Evolutionary conservation across 2,329 filamentous ascomycete species (phyloP), one percentile per base, ranked within the genome.

Genomic region (Fusarium nelsonii): DNA sequence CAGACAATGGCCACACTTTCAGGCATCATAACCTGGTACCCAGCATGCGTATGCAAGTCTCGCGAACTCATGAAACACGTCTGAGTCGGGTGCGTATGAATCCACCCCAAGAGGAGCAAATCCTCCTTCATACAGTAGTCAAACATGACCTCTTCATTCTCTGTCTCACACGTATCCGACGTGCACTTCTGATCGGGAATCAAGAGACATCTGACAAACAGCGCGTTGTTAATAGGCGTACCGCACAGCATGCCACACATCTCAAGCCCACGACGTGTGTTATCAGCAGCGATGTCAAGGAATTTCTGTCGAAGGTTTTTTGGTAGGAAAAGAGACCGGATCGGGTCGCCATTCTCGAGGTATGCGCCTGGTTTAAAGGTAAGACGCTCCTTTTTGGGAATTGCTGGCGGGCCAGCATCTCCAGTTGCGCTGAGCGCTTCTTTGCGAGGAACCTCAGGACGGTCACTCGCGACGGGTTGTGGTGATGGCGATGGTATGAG

Each of bases 1-100:
- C 96, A 99, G 39, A 99, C 96, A 74, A 99, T 97, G 6, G 96
- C 96, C 67, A 99, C 94, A 73, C 93, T 97, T 83, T 99, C 96
- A 1, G 94, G 91, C 81, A 98, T 88, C 93, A 97, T 97, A 63
- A 96, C 90, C 80, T 99, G 96, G 78, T 97, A 98, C 12, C 94
- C 94, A 4, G 91, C 90, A 76, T 97, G 95, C 0, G 97, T 99
- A 77, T 99, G 96, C 70, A 98, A 78, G 76, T 99, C 96, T 50
- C 95, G 85, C 49, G 92, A 96, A 77, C 93, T 97, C 92, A 99
- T 97, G 78, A 99, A 99, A 79, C 96, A 99, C 0, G 93, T 97
- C 81, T 99, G 96, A 0, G 91, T 93, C 0, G 96, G 96, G 78
- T 99, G 96, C 0, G 96, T 99, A 77, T 99, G 96, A 65, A 99